Evolutionary conservation across 2,329 filamentous ascomycete genomes (phyloP).

Genomic region (Neopestalotiopsis rosae): DNA sequence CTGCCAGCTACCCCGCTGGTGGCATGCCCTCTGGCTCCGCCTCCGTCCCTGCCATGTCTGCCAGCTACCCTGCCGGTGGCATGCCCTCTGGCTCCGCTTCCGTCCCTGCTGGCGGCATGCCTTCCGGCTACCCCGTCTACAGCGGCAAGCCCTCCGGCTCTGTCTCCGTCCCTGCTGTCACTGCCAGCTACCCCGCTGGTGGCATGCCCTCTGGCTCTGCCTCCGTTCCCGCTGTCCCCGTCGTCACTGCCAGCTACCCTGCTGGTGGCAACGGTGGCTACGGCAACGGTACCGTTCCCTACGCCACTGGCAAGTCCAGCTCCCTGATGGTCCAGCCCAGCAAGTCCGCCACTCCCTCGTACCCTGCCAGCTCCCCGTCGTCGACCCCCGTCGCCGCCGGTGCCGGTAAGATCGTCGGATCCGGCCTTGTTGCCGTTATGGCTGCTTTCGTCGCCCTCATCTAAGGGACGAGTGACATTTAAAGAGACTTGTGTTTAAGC

Average conservation of each 20-base stretch:
- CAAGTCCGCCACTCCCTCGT: constrained; percentile 12
- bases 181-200: constrained; percentile 8
- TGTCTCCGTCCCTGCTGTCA: constrained; percentile 1
- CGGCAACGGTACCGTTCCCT: constrained; percentile 1
- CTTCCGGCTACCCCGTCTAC: constrained; percentile 3
- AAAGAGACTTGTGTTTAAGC: background rate
- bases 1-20: constrained; percentile 9
- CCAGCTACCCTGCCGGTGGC: constrained; percentile 13
- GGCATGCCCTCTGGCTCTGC: background rate
- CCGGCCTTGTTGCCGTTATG: constrained; percentile 1
- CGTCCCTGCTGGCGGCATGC: constrained; percentile 9
- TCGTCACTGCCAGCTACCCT: constrained; percentile 13
- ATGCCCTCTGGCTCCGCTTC: background rate
- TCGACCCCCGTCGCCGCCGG: constrained; percentile 11
- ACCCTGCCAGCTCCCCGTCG: constrained; percentile 10
- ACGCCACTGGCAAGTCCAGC: background rate
- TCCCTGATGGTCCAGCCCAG: background rate
- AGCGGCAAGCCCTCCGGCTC: background rate
- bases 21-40: background rate
- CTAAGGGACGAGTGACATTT: background rate
- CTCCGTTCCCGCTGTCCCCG: background rate
- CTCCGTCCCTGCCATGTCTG: constrained; percentile 7
- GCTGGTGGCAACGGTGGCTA: constrained; percentile 19
- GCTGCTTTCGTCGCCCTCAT: constrained; percentile 14
- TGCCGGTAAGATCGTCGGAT: constrained; percentile 15